These are phyloP conservation scores for Globisporangium megalacanthum DNA, from an alignment of 352 stramenopile species.

Conservation along the genomic window DNA sequence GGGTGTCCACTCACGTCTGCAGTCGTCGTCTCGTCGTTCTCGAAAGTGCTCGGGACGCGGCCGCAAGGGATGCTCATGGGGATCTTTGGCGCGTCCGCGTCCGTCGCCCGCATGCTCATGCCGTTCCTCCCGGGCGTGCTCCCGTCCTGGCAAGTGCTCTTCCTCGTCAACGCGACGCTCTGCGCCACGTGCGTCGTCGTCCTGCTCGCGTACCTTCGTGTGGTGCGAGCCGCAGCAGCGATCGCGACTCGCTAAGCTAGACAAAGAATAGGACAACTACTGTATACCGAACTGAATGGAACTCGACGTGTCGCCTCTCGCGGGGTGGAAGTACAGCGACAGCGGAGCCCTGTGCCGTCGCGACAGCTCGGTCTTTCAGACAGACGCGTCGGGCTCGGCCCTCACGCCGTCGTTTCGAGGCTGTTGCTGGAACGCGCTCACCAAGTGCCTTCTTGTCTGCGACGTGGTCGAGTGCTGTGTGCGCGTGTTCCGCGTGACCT, in stretches of 20 bases:
- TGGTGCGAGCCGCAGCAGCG: neutral
- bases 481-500: constrained; percentile 18
- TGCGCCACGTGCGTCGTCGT: constrained; percentile 36
- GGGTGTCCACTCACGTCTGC: constrained; percentile 48
- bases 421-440: constrained; percentile 50
- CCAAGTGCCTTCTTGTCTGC: constrained; percentile 39
- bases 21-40: constrained; percentile 52
- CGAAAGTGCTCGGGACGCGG: constrained; percentile 42
- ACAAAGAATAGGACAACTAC: too few species aligned
- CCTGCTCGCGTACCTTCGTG: constrained; percentile 18
- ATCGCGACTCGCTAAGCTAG: too few species aligned
- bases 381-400: constrained; percentile 5
- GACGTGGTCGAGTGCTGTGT: constrained; percentile 36
- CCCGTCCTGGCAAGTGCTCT: constrained; percentile 34
- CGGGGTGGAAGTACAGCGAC: constrained; percentile 23
- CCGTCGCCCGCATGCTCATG: constrained; percentile 48
- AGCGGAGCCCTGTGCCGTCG: constrained; percentile 8
- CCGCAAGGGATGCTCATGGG: constrained; percentile 55
- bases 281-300: constrained; percentile 16
- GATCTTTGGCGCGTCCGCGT: constrained; percentile 52
- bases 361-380: constrained; percentile 12
- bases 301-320: constrained; percentile 27
- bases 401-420: constrained; percentile 19
- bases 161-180: constrained; percentile 37
- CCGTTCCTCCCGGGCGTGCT: constrained; percentile 51